Conservation (phyloP, 306 rosid species). For the Pterocarpus macrocarpus region DNA sequence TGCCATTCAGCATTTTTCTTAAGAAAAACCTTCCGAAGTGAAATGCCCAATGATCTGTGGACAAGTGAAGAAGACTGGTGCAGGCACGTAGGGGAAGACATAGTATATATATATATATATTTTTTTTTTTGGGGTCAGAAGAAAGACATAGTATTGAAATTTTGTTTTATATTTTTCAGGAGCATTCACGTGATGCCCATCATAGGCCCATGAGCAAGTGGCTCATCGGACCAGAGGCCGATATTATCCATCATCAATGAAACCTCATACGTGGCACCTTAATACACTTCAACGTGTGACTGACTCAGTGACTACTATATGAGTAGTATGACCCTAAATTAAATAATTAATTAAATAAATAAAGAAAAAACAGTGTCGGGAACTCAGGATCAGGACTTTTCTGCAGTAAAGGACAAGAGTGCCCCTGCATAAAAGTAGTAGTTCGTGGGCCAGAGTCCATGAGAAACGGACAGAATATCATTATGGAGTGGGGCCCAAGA, state of each 20-base stretch:
- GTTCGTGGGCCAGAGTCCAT: slow-evolving; percentile 4
- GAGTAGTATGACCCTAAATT: background rate
- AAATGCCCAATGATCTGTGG: background rate
- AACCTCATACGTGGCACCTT: slow-evolving; percentile 33
- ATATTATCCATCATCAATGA: background rate
- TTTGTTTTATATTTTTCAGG: background rate
- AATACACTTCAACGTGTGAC: background rate
- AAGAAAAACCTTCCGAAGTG: no score
- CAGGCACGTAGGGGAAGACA: background rate
- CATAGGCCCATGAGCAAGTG: slow-evolving; percentile 33
- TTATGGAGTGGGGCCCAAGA: slow-evolving; percentile 44
- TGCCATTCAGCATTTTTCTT: no score
- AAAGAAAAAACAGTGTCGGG: background rate
- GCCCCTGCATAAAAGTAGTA: slow-evolving; percentile 18
- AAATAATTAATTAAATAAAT: background rate
- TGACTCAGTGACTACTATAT: background rate
- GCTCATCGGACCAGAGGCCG: background rate
- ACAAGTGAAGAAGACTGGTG: background rate
- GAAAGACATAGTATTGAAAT: no score
- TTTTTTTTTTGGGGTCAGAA: no score
- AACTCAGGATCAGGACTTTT: background rate
- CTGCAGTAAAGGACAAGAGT: slow-evolving; percentile 17
- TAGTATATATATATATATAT: background rate
- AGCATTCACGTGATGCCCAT: slow-evolving; percentile 40
- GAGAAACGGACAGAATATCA: slow-evolving; percentile 26